Conservation (phyloP, 164 flowering plant species). For the Liriodendron chinense region DNA sequence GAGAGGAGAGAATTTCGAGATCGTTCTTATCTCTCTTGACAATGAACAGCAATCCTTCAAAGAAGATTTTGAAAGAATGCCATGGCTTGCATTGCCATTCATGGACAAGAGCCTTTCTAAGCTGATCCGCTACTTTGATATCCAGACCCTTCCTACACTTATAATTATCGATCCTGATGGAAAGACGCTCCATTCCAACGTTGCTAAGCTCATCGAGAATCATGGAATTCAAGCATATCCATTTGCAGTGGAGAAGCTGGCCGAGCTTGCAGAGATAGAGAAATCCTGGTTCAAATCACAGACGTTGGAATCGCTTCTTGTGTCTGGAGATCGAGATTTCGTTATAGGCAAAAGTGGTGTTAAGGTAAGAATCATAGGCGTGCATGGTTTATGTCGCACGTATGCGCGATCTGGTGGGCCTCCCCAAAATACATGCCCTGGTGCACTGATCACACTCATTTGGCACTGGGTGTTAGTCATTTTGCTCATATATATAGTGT, state of each 20-base stretch:
- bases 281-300: conserved; percentile 26
- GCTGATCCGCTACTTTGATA: conserved; percentile 18
- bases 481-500: no score
- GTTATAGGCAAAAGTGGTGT: conserved; percentile 28
- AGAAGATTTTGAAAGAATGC: conserved; percentile 11
- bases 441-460: not conserved
- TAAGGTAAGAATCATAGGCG: conserved; percentile 20
- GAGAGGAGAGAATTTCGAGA: conserved; percentile 26
- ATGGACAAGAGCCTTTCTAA: conserved; percentile 12
- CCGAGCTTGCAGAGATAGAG: conserved; percentile 27
- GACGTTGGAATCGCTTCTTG: conserved; percentile 35
- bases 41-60: conserved; percentile 18
- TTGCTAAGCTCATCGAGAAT: conserved; percentile 13
- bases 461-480: not conserved
- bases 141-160: conserved; percentile 13
- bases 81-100: conserved; percentile 31
- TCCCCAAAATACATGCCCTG: no score
- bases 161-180: conserved; percentile 28
- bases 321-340: conserved; percentile 26
- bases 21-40: conserved; percentile 16
- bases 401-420: no score
- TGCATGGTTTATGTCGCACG: no score
- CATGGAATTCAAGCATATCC: conserved; percentile 33
- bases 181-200: conserved; percentile 25
- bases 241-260: conserved; percentile 29